These are phyloP conservation scores for Xylaria sp. DNA, from an alignment of 2,329 filamentous ascomycete species.

Conservation along the genomic window DNA sequence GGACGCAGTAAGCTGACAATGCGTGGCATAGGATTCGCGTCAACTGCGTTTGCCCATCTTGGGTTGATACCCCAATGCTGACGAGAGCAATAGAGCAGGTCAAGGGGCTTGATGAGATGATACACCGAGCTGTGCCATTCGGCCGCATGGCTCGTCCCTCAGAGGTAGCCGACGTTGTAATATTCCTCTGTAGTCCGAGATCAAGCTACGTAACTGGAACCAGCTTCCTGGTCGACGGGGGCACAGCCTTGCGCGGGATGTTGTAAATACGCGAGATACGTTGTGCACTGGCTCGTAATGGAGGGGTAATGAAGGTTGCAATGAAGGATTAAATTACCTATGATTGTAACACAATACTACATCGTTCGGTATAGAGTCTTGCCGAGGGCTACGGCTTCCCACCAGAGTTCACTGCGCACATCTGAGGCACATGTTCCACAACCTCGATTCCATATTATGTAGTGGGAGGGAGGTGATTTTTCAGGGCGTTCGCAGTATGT, in stretches of 20 bases:
- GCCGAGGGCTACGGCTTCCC: too few species aligned
- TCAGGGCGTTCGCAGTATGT: too few species aligned
- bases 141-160: conserved; percentile 38
- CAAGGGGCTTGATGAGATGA: conserved; percentile 14
- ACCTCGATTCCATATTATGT: too few species aligned
- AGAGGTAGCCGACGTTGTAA: conserved; percentile 40
- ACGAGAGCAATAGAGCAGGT: conserved; percentile 23
- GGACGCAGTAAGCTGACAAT: conserved; percentile 26
- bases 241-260: conserved; percentile 16
- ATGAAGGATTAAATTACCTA: too few species aligned
- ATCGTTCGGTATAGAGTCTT: too few species aligned
- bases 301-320: too few species aligned
- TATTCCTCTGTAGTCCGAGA: conserved; percentile 38
- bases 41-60: conserved; percentile 43
- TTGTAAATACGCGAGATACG: too few species aligned
- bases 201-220: conserved; percentile 41
- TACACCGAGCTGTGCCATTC: conserved; percentile 32
- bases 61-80: conserved; percentile 42
- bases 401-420: too few species aligned
- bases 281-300: too few species aligned
- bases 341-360: too few species aligned
- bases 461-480: too few species aligned
- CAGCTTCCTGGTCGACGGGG: conserved; percentile 32
- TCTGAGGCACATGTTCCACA: too few species aligned
- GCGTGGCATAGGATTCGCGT: conserved; percentile 39